Evolutionary conservation across 805 yeast genomes (phyloP).

Genomic region (Zygoascus ofunaensis): DNA sequence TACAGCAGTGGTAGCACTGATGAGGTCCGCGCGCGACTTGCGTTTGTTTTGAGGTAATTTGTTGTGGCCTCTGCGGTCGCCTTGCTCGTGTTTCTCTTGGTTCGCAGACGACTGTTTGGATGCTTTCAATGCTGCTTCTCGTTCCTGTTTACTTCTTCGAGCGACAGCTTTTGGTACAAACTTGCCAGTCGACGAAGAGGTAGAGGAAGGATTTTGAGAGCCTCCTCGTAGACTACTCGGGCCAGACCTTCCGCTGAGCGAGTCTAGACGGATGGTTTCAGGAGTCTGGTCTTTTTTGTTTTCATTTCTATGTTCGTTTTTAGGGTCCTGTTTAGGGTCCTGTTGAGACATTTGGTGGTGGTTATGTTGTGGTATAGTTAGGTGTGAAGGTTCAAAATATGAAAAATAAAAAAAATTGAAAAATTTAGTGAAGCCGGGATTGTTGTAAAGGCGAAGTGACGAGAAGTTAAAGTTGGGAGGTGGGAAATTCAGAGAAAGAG

Average conservation of each 20-base stretch:
- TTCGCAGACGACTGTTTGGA: neutral
- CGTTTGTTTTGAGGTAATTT: constrained; percentile 21
- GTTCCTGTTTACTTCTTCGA: constrained; percentile 71
- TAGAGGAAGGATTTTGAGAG: neutral
- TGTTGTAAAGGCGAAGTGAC: too few species aligned
- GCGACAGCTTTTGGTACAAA: constrained; percentile 86
- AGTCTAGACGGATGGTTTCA: constrained; percentile 13
- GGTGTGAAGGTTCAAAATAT: too few species aligned
- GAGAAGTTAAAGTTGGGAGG: too few species aligned
- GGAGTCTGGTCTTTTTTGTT: neutral
- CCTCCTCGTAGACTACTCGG: constrained; percentile 3
- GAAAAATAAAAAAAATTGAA: too few species aligned
- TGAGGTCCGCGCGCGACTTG: constrained; percentile 20
- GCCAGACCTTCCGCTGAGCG: constrained; percentile 11
- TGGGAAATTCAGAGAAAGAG: too few species aligned
- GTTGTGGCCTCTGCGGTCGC: neutral
- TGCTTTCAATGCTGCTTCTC: constrained; percentile 68
- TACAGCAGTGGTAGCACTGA: constrained; percentile 22
- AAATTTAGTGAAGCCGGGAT: too few species aligned
- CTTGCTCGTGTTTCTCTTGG: neutral
- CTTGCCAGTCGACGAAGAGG: constrained; percentile 28
- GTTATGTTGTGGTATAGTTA: too few species aligned
- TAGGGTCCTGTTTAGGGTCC: too few species aligned
- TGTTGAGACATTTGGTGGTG: too few species aligned
- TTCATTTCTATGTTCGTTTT: too few species aligned